Base-by-base conservation (phyloP, 345 rosid genomes). In the Sonneratia caseolaris region DNA sequence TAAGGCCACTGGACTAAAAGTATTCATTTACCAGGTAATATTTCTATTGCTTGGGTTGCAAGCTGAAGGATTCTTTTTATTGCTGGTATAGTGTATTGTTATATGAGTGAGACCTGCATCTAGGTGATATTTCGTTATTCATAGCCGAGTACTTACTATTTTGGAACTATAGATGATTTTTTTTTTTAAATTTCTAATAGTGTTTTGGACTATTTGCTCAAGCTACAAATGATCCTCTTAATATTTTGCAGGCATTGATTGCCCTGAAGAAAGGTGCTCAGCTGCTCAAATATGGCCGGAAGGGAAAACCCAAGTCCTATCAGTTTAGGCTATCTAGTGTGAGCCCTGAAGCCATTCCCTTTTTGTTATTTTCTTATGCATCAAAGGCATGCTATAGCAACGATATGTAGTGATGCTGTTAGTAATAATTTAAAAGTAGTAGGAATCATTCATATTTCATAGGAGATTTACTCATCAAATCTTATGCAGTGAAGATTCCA, bases 301-400 rank as follows among this genome's bases (percentile, higher is more conserved):
- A 94, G 80, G 98, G 97, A 81, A 94, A 86, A 83, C 98, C 98
- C 56, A 91, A 91, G 86, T 88, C 89, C 78, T 91, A 88, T 71
- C 90, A 91, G 18, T 94, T 94, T 78, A 86, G 96, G 87, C 91
- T 94, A 74, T 90, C 98, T 72, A 82, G 74, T 82, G 98, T 94
- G 79, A 87, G 98, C 75, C 56, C 8, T 68, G 24, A 68, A 6
- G 19, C 13, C 37, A 80, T 69, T 55, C 21, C 64, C 67, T 35
- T 21, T 67, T 32, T 55, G 38, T 53, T 32, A 55, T 36, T 35
- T 64, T 3, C 12, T 13, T 55, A 57, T 48, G 66, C 74, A 73
- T 22, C 69, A 48, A 47, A n/a, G 64, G 21, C 12, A 62, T 62
- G 37, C 38, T 35, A 22, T 57, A 57, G 64, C 32, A 27, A 47